These are phyloP conservation scores for Ustilago tritici DNA, from an alignment of 1,284 basidiomycete species.

Conservation along the genomic window DNA sequence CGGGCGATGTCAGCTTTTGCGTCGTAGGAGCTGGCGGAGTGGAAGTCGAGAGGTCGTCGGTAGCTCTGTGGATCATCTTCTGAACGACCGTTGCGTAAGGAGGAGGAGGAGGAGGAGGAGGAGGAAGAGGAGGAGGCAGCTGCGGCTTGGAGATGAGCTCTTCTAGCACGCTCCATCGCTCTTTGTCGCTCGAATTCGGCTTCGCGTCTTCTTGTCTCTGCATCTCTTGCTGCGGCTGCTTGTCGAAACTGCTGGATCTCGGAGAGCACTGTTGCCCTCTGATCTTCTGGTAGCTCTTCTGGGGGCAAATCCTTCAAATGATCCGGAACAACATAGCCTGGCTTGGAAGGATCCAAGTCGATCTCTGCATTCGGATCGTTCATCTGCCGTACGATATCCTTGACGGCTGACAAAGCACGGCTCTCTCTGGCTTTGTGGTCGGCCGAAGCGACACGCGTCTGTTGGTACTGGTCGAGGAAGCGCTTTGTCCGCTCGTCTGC, in stretches of 20 bases:
- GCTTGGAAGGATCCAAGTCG: slow-evolving; percentile 70
- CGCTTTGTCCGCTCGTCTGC: slow-evolving; percentile 91
- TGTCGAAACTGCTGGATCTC: slow-evolving; percentile 85
- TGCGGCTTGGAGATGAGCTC: slow-evolving; percentile 29
- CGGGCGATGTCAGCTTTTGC: slow-evolving; percentile 25
- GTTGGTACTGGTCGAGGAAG: slow-evolving; percentile 85
- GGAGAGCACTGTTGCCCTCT: slow-evolving; percentile 89
- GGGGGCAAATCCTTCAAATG: slow-evolving; percentile 94
- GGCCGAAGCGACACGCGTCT: slow-evolving; percentile 82
- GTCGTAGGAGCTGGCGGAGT: slow-evolving; percentile 31
- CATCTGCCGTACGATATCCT: slow-evolving; percentile 66
- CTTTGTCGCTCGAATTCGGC: slow-evolving; percentile 62
- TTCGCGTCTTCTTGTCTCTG: slow-evolving; percentile 59
- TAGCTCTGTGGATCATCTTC: slow-evolving; percentile 53
- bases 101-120: not conserved
- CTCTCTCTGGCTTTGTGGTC: slow-evolving; percentile 68
- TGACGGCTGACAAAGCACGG: slow-evolving; percentile 74
- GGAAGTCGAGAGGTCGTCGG: slow-evolving; percentile 48
- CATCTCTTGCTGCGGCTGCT: slow-evolving; percentile 63
- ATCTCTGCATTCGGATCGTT: slow-evolving; percentile 74
- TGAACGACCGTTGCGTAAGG: slow-evolving; percentile 21
- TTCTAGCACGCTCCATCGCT: slow-evolving; percentile 34
- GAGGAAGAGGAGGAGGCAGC: slow-evolving; percentile 14
- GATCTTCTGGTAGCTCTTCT: slow-evolving; percentile 93
- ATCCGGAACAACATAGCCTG: slow-evolving; percentile 80